Base-by-base conservation (phyloP, 1,284 basidiomycete genomes). In the Marasmius fiardii region DNA sequence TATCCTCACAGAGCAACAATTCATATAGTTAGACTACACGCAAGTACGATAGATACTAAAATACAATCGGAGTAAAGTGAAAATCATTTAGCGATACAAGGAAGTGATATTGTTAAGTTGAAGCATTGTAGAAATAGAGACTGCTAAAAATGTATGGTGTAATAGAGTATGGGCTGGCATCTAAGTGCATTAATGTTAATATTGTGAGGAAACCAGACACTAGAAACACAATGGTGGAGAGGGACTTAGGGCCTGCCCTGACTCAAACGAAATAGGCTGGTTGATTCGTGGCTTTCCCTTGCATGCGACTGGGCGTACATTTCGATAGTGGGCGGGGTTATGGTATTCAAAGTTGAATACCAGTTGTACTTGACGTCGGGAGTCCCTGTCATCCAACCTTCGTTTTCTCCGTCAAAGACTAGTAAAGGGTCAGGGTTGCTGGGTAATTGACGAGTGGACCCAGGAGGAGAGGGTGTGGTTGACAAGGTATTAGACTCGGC, bases 311-410 rank as follows among this genome's bases (percentile, higher is more conserved):
- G 47, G 14, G 47, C 26, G 20, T 31, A 49, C 47, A 49, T 49
- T 24, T 33, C 31, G 47, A 49, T 26, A 14, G 47, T 49, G 26
- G 47, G 47, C 18, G 47, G 24, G 5, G 47, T n/a, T 24, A 49
- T 49, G 26, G 47, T 49, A 49, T 31, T 49, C 47, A 49, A 33
- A 49, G 16, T 20, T 26, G 24, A 20, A 33, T 49, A 49, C 47
- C 47, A 49, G 26, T 49, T 26, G n/a, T 49, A 49, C 28, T 49
- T 41, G 39, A 41, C n/a, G 39, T 41, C 20, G 39, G 39, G 20
- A 8, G 39, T 41, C 39, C 16, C 39, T 41, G 39, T 7, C 4
- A 41, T 33, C 47, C 47, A 49, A 11, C 26, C 26, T 20, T 49
- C 47, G 26, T 31, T 12, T 49, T 33, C 26, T 10, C 26, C 24